Percentiles rank a stretch among this genome's conserved stretches.
Evolutionary conservation across 768 basidiomycete species (phyloP).

Genomic region (Boletus huronensis): DNA sequence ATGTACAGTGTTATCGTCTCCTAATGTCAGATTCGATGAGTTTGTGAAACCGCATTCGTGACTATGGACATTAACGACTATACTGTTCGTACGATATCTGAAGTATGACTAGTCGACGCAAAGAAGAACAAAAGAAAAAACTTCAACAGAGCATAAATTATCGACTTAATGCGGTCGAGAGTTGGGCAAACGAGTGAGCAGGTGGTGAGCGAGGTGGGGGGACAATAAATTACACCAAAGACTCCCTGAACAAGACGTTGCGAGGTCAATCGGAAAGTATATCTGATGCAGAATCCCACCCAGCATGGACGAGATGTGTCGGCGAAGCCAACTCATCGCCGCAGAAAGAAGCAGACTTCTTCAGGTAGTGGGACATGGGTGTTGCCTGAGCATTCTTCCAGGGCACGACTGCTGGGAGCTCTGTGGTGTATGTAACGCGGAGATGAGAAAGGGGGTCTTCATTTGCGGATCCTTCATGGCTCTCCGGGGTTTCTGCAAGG

Average conservation of each 20-base stretch:
- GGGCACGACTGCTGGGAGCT: constrained; percentile 32
- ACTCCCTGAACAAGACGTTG: constrained; percentile 6
- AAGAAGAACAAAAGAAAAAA: constrained; percentile 1
- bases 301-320: constrained; percentile 52
- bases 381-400: constrained; percentile 34
- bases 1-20: constrained; percentile 20
- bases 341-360: constrained; percentile 40
- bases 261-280: constrained; percentile 31
- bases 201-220: constrained; percentile 1
- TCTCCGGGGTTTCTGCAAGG: constrained; percentile 32
- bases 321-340: constrained; percentile 39
- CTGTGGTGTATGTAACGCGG: constrained; percentile 34
- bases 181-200: constrained; percentile 18
- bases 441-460: constrained; percentile 35
- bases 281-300: constrained; percentile 55
- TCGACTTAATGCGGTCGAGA: constrained; percentile 15
- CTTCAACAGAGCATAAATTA: constrained; percentile 28
- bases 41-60: constrained; percentile 11
- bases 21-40: constrained; percentile 15
- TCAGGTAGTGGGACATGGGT: constrained; percentile 36
- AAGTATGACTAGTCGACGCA: constrained; percentile 9
- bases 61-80: constrained; percentile 33
- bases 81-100: constrained; percentile 27
- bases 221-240: constrained; percentile 27
- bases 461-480: constrained; percentile 28